Conservation (phyloP, 1,284 basidiomycete genomes). For the Moesziomyces antarcticus region DNA sequence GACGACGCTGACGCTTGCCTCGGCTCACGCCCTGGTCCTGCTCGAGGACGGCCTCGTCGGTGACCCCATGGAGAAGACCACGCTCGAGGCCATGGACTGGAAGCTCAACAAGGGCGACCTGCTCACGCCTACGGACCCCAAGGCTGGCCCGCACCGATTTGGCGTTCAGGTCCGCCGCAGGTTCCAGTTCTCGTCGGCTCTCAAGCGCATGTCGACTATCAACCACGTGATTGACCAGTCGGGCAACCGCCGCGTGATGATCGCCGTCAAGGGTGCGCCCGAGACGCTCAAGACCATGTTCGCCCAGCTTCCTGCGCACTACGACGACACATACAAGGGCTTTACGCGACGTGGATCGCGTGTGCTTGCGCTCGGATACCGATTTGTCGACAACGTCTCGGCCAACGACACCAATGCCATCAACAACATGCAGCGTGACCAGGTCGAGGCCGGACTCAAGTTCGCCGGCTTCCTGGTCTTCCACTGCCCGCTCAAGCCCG, state of each 20-base stretch:
- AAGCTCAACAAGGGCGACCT: slow-evolving; percentile 77
- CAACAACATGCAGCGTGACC: slow-evolving; percentile 56
- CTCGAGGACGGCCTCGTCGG: slow-evolving; percentile 92
- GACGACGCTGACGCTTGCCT: slow-evolving; percentile 88
- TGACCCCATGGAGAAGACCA: slow-evolving; percentile 99
- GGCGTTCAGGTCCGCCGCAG: slow-evolving; percentile 60
- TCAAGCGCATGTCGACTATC: slow-evolving; percentile 67
- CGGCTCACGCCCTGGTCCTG: slow-evolving; percentile 92
- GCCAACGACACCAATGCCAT: slow-evolving; percentile 38
- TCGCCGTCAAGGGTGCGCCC: slow-evolving; percentile 65
- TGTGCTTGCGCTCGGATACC: slow-evolving; percentile 66
- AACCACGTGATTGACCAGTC: slow-evolving; percentile 50
- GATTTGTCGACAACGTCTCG: slow-evolving; percentile 51
- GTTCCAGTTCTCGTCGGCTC: slow-evolving; percentile 67
- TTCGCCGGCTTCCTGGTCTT: slow-evolving; percentile 67
- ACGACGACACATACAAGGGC: slow-evolving; percentile 66
- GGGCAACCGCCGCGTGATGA: slow-evolving; percentile 49
- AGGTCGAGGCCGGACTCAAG: slow-evolving; percentile 57
- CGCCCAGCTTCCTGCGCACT: slow-evolving; percentile 57
- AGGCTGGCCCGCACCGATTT: slow-evolving; percentile 40
- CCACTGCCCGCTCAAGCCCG: slow-evolving; percentile 67
- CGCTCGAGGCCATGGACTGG: slow-evolving; percentile 91
- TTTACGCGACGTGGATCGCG: slow-evolving; percentile 66
- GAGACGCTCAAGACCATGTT: slow-evolving; percentile 66
- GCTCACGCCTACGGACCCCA: slow-evolving; percentile 42